Evolutionary conservation across 2,329 filamentous ascomycete genomes (phyloP).

Genomic region (Beauveria scarabaeidicola): DNA sequence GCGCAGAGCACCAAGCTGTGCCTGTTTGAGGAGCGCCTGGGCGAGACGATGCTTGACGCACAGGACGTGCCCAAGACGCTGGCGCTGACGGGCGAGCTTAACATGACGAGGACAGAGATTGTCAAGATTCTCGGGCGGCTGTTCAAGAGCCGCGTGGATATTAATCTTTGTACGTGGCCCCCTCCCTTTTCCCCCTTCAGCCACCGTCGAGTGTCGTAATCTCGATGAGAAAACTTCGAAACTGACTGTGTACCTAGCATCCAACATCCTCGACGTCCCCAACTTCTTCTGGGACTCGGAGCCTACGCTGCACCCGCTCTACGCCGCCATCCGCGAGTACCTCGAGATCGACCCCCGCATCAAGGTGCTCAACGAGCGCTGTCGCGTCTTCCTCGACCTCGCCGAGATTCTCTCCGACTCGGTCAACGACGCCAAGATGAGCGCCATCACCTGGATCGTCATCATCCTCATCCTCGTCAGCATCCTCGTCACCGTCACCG

Average conservation of each 20-base stretch:
- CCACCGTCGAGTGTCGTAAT: neutral
- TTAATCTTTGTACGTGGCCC: slow-evolving; percentile 75
- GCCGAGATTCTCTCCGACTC: slow-evolving; percentile 90
- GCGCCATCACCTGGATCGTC: slow-evolving; percentile 93
- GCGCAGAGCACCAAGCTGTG: slow-evolving; percentile 94
- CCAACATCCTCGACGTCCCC: slow-evolving; percentile 90
- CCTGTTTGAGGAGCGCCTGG: slow-evolving; percentile 95
- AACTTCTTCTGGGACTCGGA: slow-evolving; percentile 99
- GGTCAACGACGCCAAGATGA: slow-evolving; percentile 93
- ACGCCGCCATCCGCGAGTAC: slow-evolving; percentile 90
- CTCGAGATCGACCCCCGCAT: slow-evolving; percentile 95
- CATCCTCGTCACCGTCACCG: slow-evolving; percentile 82
- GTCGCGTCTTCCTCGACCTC: slow-evolving; percentile 90
- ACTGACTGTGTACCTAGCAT: slow-evolving; percentile 47
- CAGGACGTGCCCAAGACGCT: slow-evolving; percentile 86
- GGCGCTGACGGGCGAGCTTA: slow-evolving; percentile 80
- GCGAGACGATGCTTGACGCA: slow-evolving; percentile 83
- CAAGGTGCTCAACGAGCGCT: slow-evolving; percentile 93
- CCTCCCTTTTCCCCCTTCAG: slow-evolving; percentile 15
- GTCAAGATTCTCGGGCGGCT: slow-evolving; percentile 83
- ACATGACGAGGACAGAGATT: slow-evolving; percentile 86
- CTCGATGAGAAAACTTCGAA: neutral
- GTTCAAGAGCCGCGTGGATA: slow-evolving; percentile 91
- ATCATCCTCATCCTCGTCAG: slow-evolving; percentile 87
- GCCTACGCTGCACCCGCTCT: slow-evolving; percentile 87